These are phyloP conservation scores for Nakaseomyces nivariensis DNA, from an alignment of 1,139 yeast species.

Conservation along the genomic window DNA sequence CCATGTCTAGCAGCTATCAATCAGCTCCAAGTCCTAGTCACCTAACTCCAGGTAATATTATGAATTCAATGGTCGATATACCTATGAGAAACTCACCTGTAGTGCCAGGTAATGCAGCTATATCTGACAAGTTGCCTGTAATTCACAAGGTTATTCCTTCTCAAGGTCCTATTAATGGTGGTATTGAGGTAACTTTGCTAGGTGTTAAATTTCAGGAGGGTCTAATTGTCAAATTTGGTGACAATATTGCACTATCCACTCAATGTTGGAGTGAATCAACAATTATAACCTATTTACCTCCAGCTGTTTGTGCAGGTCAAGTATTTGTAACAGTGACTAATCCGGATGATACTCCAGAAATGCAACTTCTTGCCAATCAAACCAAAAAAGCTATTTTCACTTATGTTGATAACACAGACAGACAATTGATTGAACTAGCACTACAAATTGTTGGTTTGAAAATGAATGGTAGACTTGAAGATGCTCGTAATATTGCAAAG, in stretches of 20 bases:
- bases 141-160: conserved; percentile 87
- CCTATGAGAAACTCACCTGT: not conserved
- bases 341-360: conserved; percentile 14
- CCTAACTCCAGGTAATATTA: not conserved
- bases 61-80: not conserved
- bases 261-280: conserved; percentile 96
- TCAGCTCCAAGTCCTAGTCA: not conserved
- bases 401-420: conserved; percentile 84
- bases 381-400: conserved; percentile 46
- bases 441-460: conserved; percentile 88
- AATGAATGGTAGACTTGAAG: conserved; percentile 89
- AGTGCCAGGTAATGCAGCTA: not conserved
- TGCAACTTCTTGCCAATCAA: not conserved
- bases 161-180: conserved; percentile 92
- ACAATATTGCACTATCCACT: conserved; percentile 71
- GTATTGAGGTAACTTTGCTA: conserved; percentile 81
- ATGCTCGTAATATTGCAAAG: conserved; percentile 82
- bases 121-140: conserved; percentile 35
- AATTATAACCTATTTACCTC: conserved; percentile 86
- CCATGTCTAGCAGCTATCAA: conserved; percentile 1
- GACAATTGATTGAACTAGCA: conserved; percentile 85
- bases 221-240: conserved; percentile 75
- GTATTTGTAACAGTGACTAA: conserved; percentile 76
- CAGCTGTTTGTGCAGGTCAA: conserved; percentile 81
- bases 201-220: conserved; percentile 85